A percentile compares a stretch with the other conserved stretches of the same genome.
These are phyloP conservation scores for Hypericum androsaemum DNA, from an alignment of 345 rosid species.

Conservation along the genomic window DNA sequence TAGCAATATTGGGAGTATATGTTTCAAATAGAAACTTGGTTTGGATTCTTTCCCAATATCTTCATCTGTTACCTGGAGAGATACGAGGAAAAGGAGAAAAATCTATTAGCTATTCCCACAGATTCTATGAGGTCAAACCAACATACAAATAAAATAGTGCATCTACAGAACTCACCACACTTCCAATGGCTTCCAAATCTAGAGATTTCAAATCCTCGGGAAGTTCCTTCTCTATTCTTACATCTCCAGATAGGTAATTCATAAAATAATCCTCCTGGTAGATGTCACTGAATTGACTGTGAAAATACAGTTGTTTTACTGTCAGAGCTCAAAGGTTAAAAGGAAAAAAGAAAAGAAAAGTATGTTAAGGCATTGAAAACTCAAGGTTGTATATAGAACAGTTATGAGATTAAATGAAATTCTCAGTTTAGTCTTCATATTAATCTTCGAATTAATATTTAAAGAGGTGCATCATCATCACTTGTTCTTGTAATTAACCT, in stretches of 20 bases:
- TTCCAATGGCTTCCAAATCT: conserved; percentile 84
- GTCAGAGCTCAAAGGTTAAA: background rate
- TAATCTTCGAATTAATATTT: background rate
- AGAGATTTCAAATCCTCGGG: conserved; percentile 68
- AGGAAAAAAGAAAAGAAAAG: too few relatives aligned
- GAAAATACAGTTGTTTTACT: conserved; percentile 4
- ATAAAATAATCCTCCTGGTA: conserved; percentile 88
- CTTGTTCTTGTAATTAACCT: background rate
- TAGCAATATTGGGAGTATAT: conserved; percentile 69
- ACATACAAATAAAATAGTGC: background rate
- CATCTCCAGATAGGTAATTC: conserved; percentile 65
- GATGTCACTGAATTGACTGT: conserved; percentile 84
- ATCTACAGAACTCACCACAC: conserved; percentile 54
- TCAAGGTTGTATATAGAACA: too few relatives aligned
- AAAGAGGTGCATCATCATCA: conserved; percentile 1
- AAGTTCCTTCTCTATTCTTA: conserved; percentile 72
- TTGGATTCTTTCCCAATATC: conserved; percentile 75
- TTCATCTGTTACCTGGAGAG: conserved; percentile 56
- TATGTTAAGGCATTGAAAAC: background rate
- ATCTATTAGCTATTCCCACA: conserved; percentile 1
- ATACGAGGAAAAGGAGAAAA: background rate
- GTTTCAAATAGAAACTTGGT: conserved; percentile 70
- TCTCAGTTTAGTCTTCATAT: background rate
- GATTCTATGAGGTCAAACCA: background rate
- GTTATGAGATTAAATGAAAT: too few relatives aligned